Evolutionary conservation across 805 yeast species (phyloP).

Genomic region (Pichia manshurica): DNA sequence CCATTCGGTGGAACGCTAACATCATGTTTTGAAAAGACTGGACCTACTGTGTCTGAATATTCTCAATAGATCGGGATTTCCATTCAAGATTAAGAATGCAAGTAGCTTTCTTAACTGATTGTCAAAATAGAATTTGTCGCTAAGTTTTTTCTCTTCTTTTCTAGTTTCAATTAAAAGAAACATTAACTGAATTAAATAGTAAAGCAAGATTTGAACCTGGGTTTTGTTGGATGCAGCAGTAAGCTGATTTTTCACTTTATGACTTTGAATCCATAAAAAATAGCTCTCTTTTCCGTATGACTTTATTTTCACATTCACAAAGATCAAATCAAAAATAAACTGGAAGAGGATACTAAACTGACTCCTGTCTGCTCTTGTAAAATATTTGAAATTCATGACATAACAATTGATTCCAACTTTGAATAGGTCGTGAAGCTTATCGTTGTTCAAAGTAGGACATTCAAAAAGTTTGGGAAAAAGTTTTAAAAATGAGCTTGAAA

Average conservation of each 20-base stretch:
- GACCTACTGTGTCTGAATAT: conserved; percentile 7
- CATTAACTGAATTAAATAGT: conserved; percentile 13
- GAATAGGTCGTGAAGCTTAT: conserved; percentile 9
- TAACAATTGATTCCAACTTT: conserved; percentile 13
- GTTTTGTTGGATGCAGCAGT: not conserved
- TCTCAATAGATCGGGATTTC: conserved; percentile 15
- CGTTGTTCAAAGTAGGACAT: conserved; percentile 1
- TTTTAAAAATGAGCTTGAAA: conserved; percentile 6
- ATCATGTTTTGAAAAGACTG: too few relatives aligned
- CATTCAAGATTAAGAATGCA: conserved; percentile 20
- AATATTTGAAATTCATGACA: conserved; percentile 11
- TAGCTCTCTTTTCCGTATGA: conserved; percentile 2
- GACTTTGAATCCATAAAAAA: conserved; percentile 3
- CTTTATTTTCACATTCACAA: conserved; percentile 1
- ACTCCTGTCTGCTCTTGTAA: conserved; percentile 4
- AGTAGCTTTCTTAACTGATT: conserved; percentile 13
- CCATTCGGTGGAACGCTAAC: too few relatives aligned
- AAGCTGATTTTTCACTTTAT: conserved; percentile 10
- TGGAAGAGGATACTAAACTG: conserved; percentile 8
- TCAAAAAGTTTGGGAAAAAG: conserved; percentile 1
- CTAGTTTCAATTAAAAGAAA: conserved; percentile 5
- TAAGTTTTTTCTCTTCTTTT: not conserved
- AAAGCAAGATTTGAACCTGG: conserved; percentile 6
- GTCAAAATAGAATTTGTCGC: not conserved
- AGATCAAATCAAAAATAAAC: conserved; percentile 12